Evolutionary conservation across 2,329 filamentous ascomycete genomes (phyloP), one percentile per base, ranked within the genome.

Genomic region (Aspergillus arachidicola): DNA sequence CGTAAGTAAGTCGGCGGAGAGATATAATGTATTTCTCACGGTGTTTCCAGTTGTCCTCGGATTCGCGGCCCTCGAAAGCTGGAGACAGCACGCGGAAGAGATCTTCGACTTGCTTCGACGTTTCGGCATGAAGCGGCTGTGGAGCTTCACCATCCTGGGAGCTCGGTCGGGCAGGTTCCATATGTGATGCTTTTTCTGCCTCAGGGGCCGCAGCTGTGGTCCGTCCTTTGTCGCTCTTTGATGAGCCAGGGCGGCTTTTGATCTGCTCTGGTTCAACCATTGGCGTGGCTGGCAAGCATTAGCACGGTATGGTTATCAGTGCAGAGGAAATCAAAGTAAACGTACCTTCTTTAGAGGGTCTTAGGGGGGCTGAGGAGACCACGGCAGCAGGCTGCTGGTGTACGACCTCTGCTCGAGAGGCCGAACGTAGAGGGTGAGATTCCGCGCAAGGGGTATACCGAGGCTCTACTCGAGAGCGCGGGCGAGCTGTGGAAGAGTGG

Each of bases 31-130:
- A 90, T 80, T 94, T 91, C 76, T 98, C 94, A 75, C 94, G 86
- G 69, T 90, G 89, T 71, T 92, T 76, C 94, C 94, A 98, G 73
- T 98, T 98, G 64, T 91, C 88, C 74, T 98, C 94, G 0, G 91
- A 88, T 80, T 98, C 94, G 74, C 85, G 92, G 58, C 94, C 94
- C 69, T 97, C 93, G 66, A 97, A 97, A 75, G 86, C 85, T 59
- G 84, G 84, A 36, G 89, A 83, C 92, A 98, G 97, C 36, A 91
- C 89, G 68, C 87, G 88, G 75, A 97, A 89, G 1, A 91, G 88
- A 30, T 96, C 93, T 64, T 97, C 94, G n/a, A 98, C 82, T 74
- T 97, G 93, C 70, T 92, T 86, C 68, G 90, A 85, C 1, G 93
- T 94, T 71, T 94, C 92, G 61, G 97, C 88, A 73, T 94, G 93